Evolutionary conservation across 192 early-diverging fungal species (phyloP), one percentile per base, ranked within the genome.

Genomic region (Rhizoclosmatium globosum): DNA sequence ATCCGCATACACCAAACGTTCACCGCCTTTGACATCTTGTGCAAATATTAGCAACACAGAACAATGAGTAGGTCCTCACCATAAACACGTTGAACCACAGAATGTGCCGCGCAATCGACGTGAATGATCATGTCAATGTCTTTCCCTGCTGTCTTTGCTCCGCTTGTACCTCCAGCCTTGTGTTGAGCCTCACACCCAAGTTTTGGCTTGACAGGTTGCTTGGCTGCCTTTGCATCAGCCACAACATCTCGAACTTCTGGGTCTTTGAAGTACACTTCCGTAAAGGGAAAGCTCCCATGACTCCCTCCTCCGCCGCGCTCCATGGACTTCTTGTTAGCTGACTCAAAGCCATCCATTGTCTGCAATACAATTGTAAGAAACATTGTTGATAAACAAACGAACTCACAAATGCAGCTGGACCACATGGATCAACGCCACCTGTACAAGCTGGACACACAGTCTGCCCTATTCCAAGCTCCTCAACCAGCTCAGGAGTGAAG

Each of bases 281-380:
- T 11, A 19, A 19, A 64, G 1, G 11, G 19, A 38, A 31, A 64
- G 62, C 13, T 0, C 3, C 62, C 3, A 3, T 64, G 62, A 64
- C 11, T 64, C 19, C 62, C 62, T 2, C 62, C 62, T 31, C 62
- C 62, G 39, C n/a, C n/a, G 19, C 11, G 11, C 39, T 38, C 11
- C 19, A 19, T 13, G 15, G n/a, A 31, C 31, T 13, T 38, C 39
- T 38, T 13, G 39, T 38, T 64, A 1, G 62, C 62, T 38, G 62
- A 64, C 39, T 64, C 31, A 38, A 64, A 64, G 19, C 62, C 62
- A 64, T 64, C 62, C 15, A 64, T 64, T 64, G 19, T 19, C 62
- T 64, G 19, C 62, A 64, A 38, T 31, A 11, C 15, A 64, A 11
- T n/a, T 15, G 15, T 31, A 64, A 23, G 38, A 15, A 9, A 38